Conservation (phyloP, 202 grass and related monocot species). For the Schoenoplectus triqueter region DNA sequence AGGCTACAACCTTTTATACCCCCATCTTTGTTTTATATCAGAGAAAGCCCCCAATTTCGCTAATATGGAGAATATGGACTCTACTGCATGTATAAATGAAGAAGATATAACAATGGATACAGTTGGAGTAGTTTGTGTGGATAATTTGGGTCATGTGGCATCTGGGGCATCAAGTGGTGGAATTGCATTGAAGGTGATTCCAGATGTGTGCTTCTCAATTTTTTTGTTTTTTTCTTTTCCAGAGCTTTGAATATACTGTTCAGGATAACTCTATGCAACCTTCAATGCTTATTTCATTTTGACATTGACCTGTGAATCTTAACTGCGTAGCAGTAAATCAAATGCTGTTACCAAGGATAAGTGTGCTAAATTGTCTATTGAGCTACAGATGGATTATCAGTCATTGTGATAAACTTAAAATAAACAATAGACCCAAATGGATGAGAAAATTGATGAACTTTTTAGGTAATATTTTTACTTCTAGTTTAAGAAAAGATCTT, state of each 20-base stretch:
- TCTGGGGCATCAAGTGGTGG: conserved; percentile 93
- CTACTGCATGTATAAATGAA: conserved; percentile 31
- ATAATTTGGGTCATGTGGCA: conserved; percentile 64
- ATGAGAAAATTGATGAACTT: not conserved
- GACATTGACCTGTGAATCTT: no score
- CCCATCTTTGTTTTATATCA: conserved; percentile 47
- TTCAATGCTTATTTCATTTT: not conserved
- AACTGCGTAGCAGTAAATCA: no score
- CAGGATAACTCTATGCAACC: not conserved
- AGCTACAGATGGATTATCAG: not conserved
- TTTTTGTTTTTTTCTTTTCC: not conserved
- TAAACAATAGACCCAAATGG: not conserved
- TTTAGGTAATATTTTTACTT: not conserved
- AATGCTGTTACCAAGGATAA: no score
- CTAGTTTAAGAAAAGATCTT: not conserved
- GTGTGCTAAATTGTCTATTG: no score
- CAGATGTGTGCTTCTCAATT: not conserved
- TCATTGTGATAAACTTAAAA: not conserved
- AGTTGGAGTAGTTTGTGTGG: conserved; percentile 83
- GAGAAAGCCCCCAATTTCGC: conserved; percentile 37
- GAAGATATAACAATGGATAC: conserved; percentile 83
- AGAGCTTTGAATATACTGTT: not conserved
- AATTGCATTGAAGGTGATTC: conserved; percentile 82
- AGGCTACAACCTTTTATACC: not conserved
- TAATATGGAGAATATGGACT: conserved; percentile 43